Evolutionary conservation across 2,329 filamentous ascomycete genomes (phyloP).

Genomic region (Dactylellina leptospora): DNA sequence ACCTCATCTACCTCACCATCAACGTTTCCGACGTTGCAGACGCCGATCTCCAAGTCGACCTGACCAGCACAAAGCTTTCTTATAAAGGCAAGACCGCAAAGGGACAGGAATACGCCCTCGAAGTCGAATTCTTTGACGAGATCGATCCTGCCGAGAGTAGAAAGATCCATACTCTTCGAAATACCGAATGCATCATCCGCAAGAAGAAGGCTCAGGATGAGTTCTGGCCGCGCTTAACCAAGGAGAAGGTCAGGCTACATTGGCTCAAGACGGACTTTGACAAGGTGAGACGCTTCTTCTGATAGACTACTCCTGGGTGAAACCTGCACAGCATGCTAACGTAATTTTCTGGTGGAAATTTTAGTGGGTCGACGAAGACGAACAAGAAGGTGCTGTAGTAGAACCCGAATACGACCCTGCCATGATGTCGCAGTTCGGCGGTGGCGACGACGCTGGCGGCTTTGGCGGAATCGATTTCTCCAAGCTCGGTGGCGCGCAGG

Average conservation of each 20-base stretch:
- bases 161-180: slow-evolving; percentile 85
- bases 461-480: slow-evolving; percentile 87
- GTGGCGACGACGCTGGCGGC: slow-evolving; percentile 58
- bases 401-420: slow-evolving; percentile 63
- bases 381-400: slow-evolving; percentile 88
- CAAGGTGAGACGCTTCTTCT: slow-evolving; percentile 71
- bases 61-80: slow-evolving; percentile 77
- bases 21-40: slow-evolving; percentile 83
- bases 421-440: slow-evolving; percentile 63
- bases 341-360: background rate
- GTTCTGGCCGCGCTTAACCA: slow-evolving; percentile 94
- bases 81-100: slow-evolving; percentile 90
- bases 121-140: slow-evolving; percentile 87
- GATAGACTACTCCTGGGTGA: background rate
- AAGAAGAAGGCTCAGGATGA: slow-evolving; percentile 97
- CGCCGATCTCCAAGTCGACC: slow-evolving; percentile 79
- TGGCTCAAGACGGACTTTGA: slow-evolving; percentile 99
- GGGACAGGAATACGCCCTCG: slow-evolving; percentile 78
- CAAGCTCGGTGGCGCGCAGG: slow-evolving; percentile 76
- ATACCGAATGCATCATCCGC: slow-evolving; percentile 86
- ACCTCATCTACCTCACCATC: slow-evolving; percentile 94
- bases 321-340: background rate
- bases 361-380: slow-evolving; percentile 94
- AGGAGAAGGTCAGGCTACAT: slow-evolving; percentile 87
- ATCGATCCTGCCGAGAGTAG: slow-evolving; percentile 87